phyloP scores from a whole-genome alignment of 2,329 filamentous ascomycete genomes.

The Trichophyton benhamiae region DNA sequence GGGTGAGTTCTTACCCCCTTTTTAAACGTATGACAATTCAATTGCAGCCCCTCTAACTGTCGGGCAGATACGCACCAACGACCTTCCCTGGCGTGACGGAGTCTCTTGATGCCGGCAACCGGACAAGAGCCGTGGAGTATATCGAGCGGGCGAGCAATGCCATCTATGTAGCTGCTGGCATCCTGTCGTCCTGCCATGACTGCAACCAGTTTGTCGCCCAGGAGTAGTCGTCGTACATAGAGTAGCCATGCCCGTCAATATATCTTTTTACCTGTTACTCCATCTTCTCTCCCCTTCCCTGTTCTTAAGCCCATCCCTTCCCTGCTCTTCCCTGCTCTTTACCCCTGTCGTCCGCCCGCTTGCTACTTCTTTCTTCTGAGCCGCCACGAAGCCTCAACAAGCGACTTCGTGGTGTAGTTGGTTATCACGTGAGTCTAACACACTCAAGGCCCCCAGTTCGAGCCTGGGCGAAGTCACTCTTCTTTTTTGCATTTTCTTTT shows the following conservation, averaged over 20 bases:
- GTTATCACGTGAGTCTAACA: constrained; percentile 12
- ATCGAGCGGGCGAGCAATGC: constrained; percentile 16
- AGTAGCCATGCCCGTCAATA: background rate
- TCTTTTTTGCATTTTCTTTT: background rate
- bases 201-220: background rate
- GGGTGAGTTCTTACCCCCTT: constrained; percentile 12
- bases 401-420: constrained; percentile 10
- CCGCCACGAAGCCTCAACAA: background rate
- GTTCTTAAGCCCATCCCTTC: background rate
- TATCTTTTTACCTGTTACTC: background rate
- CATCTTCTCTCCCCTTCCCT: background rate
- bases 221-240: background rate
- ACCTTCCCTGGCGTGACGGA: constrained; percentile 19
- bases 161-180: constrained; percentile 16
- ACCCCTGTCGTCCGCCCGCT: too few relatives aligned
- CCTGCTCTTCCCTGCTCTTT: background rate
- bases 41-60: too few relatives aligned
- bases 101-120: constrained; percentile 17
- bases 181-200: constrained; percentile 9
- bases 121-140: constrained; percentile 16
- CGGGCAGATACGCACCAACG: constrained; percentile 16
- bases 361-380: background rate
- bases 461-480: constrained; percentile 8
- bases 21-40: too few relatives aligned
- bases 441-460: constrained; percentile 12